Evolutionary conservation across 768 basidiomycete genomes (phyloP).

Genomic region (Tulasnella sp.): DNA sequence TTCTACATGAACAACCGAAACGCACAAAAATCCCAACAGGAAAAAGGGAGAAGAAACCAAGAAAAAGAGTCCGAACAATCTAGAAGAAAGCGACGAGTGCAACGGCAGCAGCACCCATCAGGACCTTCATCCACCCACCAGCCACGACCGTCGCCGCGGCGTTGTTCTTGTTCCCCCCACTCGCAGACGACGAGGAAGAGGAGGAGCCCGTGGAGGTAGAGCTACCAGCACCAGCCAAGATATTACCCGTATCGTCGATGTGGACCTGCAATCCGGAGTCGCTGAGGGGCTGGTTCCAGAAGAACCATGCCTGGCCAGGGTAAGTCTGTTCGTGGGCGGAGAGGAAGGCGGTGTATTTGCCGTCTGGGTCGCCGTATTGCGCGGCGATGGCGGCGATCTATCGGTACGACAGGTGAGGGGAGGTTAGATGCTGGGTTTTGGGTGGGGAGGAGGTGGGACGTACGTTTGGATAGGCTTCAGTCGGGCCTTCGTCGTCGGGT

Average conservation of each 20-base stretch:
- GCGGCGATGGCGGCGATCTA: constrained; percentile 9
- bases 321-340: background rate
- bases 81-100: background rate
- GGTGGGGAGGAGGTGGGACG: background rate
- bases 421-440: background rate
- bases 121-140: background rate
- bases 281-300: constrained; percentile 8
- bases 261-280: background rate
- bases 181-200: background rate
- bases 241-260: background rate
- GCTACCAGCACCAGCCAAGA: background rate
- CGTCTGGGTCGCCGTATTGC: constrained; percentile 3
- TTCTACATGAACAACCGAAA: too few species aligned
- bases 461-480: constrained; percentile 6
- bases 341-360: constrained; percentile 4
- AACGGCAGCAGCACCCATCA: background rate
- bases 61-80: too few species aligned
- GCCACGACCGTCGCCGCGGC: background rate
- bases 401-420: background rate
- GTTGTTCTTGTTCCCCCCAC: background rate
- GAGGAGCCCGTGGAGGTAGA: background rate
- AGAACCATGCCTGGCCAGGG: constrained; percentile 12
- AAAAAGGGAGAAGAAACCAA: too few species aligned
- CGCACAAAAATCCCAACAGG: too few species aligned
- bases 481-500: constrained; percentile 4